Evolutionary conservation across 169 alveolate genomes (phyloP), one percentile per base, ranked within the genome.

Genomic region (Eimeria tenella): DNA sequence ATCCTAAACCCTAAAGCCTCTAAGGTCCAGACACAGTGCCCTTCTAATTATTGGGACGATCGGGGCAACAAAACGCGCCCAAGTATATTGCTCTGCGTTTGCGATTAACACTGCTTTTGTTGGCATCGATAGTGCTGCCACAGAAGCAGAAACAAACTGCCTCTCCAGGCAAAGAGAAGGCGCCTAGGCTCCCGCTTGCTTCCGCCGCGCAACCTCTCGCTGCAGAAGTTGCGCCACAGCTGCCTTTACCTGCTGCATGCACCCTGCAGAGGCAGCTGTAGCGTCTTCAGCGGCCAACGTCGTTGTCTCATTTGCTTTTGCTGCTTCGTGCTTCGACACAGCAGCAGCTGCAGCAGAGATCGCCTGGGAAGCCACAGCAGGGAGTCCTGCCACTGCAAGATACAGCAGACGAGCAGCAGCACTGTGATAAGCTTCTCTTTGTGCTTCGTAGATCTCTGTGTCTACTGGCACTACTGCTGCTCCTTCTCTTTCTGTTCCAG

Each of bases 221-320:
- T 83, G 90, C 56, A 83, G 90, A 31, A 83, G 60, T 7, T 75
- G 75, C n/a, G 77, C 90, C 62, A 83, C 77, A 23, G 77, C 90
- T 56, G 90, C 73, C 90, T 83, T 83, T 42, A 83, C 90, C 56
- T 31, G 79, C 49, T 83, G 90, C 50, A 56, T 42, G 77, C 75
- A 5, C 21, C 71, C 2, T 79, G 70, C 55, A 23, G 77, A 8
- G n/a, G 90, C 90, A 42, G 90, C 13, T 17, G 77, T 23, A 68
- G 55, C 77, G 77, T 68, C 49, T 68, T 10, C 77, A 7, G 77
- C 77, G 9, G n/a, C 77, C n/a, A 3, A 15, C n/a, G 11, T 23
- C 55, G n/a, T 13, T 42, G 42, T 11, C 77, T 4, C 63, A 0
- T 11, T 49, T 31, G 5, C 23, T 15, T 74, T 60, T 49, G 62